Conservation (phyloP, 345 rosid species). For the Bruguiera parviflora region DNA sequence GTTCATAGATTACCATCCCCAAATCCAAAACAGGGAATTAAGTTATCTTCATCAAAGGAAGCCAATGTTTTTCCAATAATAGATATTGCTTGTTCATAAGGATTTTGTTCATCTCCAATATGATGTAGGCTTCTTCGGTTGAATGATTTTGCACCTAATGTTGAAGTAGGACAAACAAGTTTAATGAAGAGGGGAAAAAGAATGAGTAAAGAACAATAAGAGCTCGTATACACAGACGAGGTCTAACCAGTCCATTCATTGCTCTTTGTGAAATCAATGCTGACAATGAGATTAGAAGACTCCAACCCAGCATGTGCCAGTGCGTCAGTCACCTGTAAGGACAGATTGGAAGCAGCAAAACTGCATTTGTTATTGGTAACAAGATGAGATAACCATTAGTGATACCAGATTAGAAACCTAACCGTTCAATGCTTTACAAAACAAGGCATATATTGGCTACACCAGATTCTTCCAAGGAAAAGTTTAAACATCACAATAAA, state of each 20-base stretch:
- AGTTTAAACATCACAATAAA: not conserved
- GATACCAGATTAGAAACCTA: not conserved
- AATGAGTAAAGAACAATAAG: not conserved
- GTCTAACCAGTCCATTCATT: slow-evolving; percentile 90
- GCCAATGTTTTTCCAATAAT: slow-evolving; percentile 75
- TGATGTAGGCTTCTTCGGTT: slow-evolving; percentile 61
- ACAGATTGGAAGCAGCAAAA: not conserved
- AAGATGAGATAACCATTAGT: slow-evolving; percentile 1
- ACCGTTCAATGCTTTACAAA: not conserved
- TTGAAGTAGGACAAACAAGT: slow-evolving; percentile 19
- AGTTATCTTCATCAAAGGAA: slow-evolving; percentile 71
- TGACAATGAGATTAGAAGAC: slow-evolving; percentile 88
- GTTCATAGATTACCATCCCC: slow-evolving; percentile 51
- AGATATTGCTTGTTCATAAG: slow-evolving; percentile 73
- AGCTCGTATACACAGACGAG: not conserved
- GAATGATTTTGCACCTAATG: slow-evolving; percentile 67
- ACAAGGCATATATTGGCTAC: not conserved
- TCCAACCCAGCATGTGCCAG: slow-evolving; percentile 78
- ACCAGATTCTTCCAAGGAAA: not conserved
- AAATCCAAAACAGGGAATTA: slow-evolving; percentile 82
- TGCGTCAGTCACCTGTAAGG: slow-evolving; percentile 68
- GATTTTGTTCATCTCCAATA: slow-evolving; percentile 56
- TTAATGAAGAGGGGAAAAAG: not conserved
- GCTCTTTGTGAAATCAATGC: slow-evolving; percentile 95
- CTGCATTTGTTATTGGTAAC: not conserved